A percentile compares a stretch with the other conserved stretches of the same genome.
Evolutionary conservation across 2,329 filamentous ascomycete species (phyloP).

Genomic region (Alternaria burnsii): DNA sequence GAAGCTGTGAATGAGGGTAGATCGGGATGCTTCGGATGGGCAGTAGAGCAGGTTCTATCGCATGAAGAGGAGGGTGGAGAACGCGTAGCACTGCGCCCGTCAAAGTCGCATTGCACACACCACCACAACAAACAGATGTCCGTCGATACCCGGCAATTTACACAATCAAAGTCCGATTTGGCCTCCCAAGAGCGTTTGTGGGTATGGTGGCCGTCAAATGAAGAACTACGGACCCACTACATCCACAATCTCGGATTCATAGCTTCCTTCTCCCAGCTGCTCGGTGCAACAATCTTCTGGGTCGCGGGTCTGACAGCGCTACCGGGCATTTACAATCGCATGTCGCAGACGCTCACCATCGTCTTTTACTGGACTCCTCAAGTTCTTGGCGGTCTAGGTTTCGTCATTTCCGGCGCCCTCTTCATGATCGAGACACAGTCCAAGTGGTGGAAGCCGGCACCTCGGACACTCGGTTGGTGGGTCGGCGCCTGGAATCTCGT

Average conservation of each 20-base stretch:
- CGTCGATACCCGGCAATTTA: slow-evolving; percentile 26
- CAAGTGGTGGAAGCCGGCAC: slow-evolving; percentile 69
- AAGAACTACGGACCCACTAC: slow-evolving; percentile 68
- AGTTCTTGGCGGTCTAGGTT: slow-evolving; percentile 68
- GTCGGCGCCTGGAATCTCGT: slow-evolving; percentile 59
- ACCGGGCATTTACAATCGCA: slow-evolving; percentile 62
- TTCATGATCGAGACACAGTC: slow-evolving; percentile 74
- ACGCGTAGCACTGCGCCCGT: slow-evolving; percentile 21
- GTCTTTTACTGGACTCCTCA: slow-evolving; percentile 70
- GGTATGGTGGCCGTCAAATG: slow-evolving; percentile 67
- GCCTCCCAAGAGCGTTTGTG: slow-evolving; percentile 49
- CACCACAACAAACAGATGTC: slow-evolving; percentile 50
- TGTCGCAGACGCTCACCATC: slow-evolving; percentile 59
- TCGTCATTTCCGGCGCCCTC: slow-evolving; percentile 65
- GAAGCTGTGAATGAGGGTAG: slow-evolving; percentile 75
- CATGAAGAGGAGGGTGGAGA: slow-evolving; percentile 26
- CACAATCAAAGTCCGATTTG: not conserved
- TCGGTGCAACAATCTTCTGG: slow-evolving; percentile 71
- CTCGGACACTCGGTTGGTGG: slow-evolving; percentile 17
- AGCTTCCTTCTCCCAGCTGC: slow-evolving; percentile 64
- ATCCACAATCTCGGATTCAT: slow-evolving; percentile 70
- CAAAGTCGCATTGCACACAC: slow-evolving; percentile 41
- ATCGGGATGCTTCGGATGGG: slow-evolving; percentile 74
- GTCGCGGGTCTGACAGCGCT: slow-evolving; percentile 69
- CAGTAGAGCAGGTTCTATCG: slow-evolving; percentile 62